A percentile compares a stretch with the other conserved stretches of the same genome.
These are phyloP conservation scores for Leishmania tropica DNA, from an alignment of 208 protist genomes.

Conservation along the genomic window DNA sequence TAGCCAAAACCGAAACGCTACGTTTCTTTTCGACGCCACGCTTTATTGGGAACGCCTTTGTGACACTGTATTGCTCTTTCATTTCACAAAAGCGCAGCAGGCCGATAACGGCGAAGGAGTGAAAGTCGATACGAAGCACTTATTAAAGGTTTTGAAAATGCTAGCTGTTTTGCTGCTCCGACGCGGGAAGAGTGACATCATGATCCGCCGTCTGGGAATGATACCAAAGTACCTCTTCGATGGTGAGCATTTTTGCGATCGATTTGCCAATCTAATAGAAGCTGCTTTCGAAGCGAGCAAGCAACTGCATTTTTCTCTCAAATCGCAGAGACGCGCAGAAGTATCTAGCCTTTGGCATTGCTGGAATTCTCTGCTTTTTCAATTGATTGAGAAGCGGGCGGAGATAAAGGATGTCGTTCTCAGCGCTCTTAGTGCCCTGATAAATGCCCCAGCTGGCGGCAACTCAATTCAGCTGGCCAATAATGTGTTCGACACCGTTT, in stretches of 20 bases:
- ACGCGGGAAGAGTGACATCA: constrained; percentile 11
- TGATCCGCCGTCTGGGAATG: constrained; percentile 10
- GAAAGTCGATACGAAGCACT: background rate
- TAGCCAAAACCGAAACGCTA: background rate
- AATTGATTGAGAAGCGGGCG: constrained; percentile 10
- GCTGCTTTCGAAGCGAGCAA: constrained; percentile 15
- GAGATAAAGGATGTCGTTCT: constrained; percentile 13
- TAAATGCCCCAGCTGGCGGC: constrained; percentile 8
- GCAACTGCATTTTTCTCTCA: constrained; percentile 10
- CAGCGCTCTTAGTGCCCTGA: background rate
- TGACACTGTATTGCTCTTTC: constrained; percentile 27
- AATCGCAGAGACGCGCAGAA: background rate
- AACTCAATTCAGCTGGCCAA: constrained; percentile 2
- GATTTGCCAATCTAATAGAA: constrained; percentile 7
- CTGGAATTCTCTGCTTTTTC: constrained; percentile 19
- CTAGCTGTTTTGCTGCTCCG: constrained; percentile 9
- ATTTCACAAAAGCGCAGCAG: constrained; percentile 22
- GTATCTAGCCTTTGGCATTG: constrained; percentile 22
- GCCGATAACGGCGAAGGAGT: background rate
- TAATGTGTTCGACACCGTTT: constrained; percentile 30
- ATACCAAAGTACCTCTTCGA: constrained; percentile 20
- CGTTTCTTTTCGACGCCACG: constrained; percentile 17
- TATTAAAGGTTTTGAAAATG: background rate
- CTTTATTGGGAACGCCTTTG: constrained; percentile 32
- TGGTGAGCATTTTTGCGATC: constrained; percentile 7